Base-by-base conservation (phyloP, 176 grass and related monocot genomes). In the Coix lacrymajobi region DNA sequence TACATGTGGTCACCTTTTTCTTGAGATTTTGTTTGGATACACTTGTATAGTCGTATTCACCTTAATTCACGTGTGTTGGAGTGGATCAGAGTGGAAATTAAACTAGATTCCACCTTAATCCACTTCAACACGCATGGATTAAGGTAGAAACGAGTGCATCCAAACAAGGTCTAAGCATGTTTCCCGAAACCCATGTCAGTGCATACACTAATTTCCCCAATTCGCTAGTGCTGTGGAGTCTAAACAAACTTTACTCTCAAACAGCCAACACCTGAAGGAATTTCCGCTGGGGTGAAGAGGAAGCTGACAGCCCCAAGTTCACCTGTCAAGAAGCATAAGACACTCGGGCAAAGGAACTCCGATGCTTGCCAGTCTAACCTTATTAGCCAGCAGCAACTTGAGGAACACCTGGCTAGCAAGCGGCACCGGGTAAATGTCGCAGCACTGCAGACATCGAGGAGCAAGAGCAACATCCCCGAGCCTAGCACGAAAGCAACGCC, bases 241-340 rank as follows among this genome's bases (percentile, higher is more conserved):
- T 38, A 51, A 54, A 32, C 30, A 28, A 73, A 32, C 36, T 12
- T 65, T 79, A 8, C 0, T 46, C 16, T 85, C 1, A 15, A 85
- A 43, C 84, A 86, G 84, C 4, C 26, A 66, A 33, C 36, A 15
- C 45, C 16, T 8, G 32, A 65, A 73, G 65, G 34, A 43, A 65
- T 57, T 6, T 62, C 68, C 25, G n/a, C 32, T 25, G 68, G 57
- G 19, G 2, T 66, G 24, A 74, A 86, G 64, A 77, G 83, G 77
- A 73, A 62, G 5, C 56, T 54, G 45, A 6, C 33, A 5, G 8
- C 8, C 5, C 2, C 2, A 80, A 24, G 54, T 15, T 28, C 77
- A 80, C 58, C 8, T 7, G 7, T 26, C 16, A 86, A 86, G 76
- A 80, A 70, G 76, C 84, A 49, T 14, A 81, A 81, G 36, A 37